Percentiles rank a stretch among this genome's conserved stretches.
phyloP scores from a whole-genome alignment of 75 land plant genomes.

The Sequoiadendron giganteum region DNA sequence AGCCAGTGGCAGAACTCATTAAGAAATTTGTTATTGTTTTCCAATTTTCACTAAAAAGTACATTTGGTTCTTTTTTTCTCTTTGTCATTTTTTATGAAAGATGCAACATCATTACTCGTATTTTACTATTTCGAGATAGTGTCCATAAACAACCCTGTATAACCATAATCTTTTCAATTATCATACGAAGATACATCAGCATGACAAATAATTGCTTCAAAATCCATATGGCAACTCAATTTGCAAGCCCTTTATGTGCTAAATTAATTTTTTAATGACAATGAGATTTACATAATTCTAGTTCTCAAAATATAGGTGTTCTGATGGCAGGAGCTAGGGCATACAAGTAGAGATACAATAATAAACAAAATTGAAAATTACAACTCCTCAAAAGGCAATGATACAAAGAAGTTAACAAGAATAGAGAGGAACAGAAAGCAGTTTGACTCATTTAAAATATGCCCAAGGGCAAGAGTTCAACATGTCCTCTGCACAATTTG shows the following conservation, averaged over 20 bases:
- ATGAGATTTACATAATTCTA: background rate
- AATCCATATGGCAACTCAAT: background rate
- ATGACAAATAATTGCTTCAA: background rate
- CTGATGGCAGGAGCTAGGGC: background rate
- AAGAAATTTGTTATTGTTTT: too few species aligned
- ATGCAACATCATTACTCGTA: too few species aligned
- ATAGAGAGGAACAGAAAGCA: too few species aligned
- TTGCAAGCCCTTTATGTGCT: background rate
- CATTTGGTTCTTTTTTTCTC: too few species aligned
- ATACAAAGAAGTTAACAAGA: background rate
- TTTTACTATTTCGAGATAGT: too few species aligned
- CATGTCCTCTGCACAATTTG: background rate
- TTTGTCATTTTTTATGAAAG: too few species aligned
- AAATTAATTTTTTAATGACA: background rate
- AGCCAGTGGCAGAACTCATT: too few species aligned
- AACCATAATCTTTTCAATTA: background rate
- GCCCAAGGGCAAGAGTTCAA: too few species aligned
- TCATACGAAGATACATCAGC: background rate
- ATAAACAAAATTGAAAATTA: background rate
- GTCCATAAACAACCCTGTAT: background rate
- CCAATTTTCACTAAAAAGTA: too few species aligned
- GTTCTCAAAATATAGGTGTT: background rate
- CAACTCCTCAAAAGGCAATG: background rate
- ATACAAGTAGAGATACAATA: background rate
- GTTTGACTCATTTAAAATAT: background rate